Conservation (phyloP, 2,329 filamentous ascomycete genomes). For the Teratosphaeriaceae sp. region DNA sequence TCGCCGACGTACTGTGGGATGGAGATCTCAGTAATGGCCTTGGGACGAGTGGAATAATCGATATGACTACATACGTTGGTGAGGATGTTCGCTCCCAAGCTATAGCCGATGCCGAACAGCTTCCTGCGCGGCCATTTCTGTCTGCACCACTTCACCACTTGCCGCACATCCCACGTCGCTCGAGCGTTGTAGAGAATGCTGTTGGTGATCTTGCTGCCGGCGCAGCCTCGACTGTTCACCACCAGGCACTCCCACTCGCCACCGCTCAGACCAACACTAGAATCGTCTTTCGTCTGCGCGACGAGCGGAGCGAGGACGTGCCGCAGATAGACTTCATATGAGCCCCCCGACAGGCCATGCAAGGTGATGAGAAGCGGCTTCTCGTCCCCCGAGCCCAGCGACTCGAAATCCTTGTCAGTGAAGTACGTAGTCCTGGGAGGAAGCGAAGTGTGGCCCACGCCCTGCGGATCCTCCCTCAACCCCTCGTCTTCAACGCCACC, state of each 20-base stretch:
- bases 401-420: slow-evolving; percentile 59
- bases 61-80: slow-evolving; percentile 63
- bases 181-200: slow-evolving; percentile 87
- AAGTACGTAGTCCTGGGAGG: slow-evolving; percentile 76
- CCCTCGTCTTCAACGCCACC: slow-evolving; percentile 23
- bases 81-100: slow-evolving; percentile 88
- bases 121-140: slow-evolving; percentile 79
- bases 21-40: slow-evolving; percentile 8
- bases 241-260: slow-evolving; percentile 77
- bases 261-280: slow-evolving; percentile 32
- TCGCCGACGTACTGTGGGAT: slow-evolving; percentile 73
- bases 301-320: slow-evolving; percentile 75
- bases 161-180: slow-evolving; percentile 88
- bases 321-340: slow-evolving; percentile 87
- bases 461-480: slow-evolving; percentile 33
- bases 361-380: slow-evolving; percentile 87
- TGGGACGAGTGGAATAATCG: slow-evolving; percentile 3
- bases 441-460: slow-evolving; percentile 49
- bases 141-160: slow-evolving; percentile 70
- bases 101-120: slow-evolving; percentile 86
- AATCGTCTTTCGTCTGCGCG: slow-evolving; percentile 14
- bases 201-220: slow-evolving; percentile 75
- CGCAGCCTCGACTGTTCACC: slow-evolving; percentile 87
- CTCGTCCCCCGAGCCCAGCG: slow-evolving; percentile 61
- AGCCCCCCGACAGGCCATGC: slow-evolving; percentile 86